A percentile compares a stretch with the other conserved stretches of the same genome.
These are phyloP conservation scores for Stereum hirsutum DNA, from an alignment of 1,284 basidiomycete species.

Conservation along the genomic window DNA sequence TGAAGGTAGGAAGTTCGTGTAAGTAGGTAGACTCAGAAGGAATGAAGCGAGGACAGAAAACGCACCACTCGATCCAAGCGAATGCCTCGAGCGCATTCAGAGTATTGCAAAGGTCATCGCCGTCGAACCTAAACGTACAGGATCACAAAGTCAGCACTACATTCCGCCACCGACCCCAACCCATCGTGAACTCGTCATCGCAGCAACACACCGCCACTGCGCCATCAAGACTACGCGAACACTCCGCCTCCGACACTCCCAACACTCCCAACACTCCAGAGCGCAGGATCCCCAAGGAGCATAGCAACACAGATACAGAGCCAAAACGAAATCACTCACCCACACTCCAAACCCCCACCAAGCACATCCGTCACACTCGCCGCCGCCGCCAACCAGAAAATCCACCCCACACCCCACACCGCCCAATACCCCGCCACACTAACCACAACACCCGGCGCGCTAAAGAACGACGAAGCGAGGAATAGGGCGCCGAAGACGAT, in stretches of 20 bases:
- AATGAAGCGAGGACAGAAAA: no score
- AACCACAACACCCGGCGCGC: slow-evolving; percentile 34
- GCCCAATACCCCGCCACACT: slow-evolving; percentile 29
- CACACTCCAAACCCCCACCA: slow-evolving; percentile 61
- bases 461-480: slow-evolving; percentile 41
- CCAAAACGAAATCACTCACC: slow-evolving; percentile 23
- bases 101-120: slow-evolving; percentile 45
- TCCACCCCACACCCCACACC: slow-evolving; percentile 53
- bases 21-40: no score
- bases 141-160: no score
- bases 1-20: no score
- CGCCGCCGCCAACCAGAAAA: slow-evolving; percentile 27
- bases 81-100: slow-evolving; percentile 24
- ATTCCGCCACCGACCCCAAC: no score
- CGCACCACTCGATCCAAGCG: slow-evolving; percentile 24
- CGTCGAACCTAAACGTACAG: no score
- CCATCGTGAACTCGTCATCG: no score
- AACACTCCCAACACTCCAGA: no score
- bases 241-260: no score
- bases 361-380: slow-evolving; percentile 56
- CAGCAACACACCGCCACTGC: no score
- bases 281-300: no score
- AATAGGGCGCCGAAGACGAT: slow-evolving; percentile 42
- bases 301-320: background rate
- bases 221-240: no score